These are phyloP conservation scores for Cercospora sp. DNA, from an alignment of 2,329 filamentous ascomycete species.

Conservation along the genomic window DNA sequence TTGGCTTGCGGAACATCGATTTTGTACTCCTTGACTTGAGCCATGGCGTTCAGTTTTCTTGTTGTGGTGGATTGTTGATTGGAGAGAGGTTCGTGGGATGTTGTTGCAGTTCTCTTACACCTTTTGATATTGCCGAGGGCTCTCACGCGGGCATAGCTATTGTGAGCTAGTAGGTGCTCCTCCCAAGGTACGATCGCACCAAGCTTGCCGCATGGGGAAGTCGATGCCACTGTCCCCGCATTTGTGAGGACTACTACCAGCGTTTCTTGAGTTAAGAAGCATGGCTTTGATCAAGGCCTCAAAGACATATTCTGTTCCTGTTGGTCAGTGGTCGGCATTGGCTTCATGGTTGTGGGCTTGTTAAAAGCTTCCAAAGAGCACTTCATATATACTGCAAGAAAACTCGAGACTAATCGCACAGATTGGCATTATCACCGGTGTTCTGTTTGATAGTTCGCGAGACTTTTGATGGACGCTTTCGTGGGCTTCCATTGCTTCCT, in stretches of 20 bases:
- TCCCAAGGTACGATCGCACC: constrained; percentile 9
- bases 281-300: too few relatives aligned
- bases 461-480: too few relatives aligned
- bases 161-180: neutral
- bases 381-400: too few relatives aligned
- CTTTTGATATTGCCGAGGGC: neutral
- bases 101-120: neutral
- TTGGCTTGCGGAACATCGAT: constrained; percentile 23
- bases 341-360: too few relatives aligned
- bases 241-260: neutral
- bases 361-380: too few relatives aligned
- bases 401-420: too few relatives aligned
- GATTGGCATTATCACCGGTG: too few relatives aligned
- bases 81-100: neutral
- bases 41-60: constrained; percentile 1
- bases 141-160: constrained; percentile 8
- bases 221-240: neutral
- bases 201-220: neutral
- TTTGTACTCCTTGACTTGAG: constrained; percentile 19
- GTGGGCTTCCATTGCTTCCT: too few relatives aligned
- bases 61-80: neutral
- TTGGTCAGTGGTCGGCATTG: too few relatives aligned
- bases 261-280: neutral
- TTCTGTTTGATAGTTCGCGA: too few relatives aligned
- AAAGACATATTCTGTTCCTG: too few relatives aligned